Percentiles rank a stretch among this genome's conserved stretches.
phyloP scores from a whole-genome alignment of 2,329 filamentous ascomycete species.

The Byssochlamys sp. region DNA sequence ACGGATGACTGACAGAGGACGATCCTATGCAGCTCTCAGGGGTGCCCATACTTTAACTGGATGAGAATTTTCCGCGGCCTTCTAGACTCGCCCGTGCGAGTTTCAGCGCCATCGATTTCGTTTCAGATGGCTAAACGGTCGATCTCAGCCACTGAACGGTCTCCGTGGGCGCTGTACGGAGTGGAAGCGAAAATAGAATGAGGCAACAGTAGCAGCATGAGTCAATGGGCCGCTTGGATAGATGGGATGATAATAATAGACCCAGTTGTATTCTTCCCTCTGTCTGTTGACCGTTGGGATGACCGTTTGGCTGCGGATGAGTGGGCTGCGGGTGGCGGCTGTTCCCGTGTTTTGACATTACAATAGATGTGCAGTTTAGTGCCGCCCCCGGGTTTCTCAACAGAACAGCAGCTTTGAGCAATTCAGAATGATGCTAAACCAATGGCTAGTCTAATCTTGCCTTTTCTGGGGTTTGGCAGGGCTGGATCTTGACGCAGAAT shows the following conservation, averaged over 20 bases:
- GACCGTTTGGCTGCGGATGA: neutral
- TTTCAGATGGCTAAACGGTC: neutral
- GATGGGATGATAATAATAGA: no score
- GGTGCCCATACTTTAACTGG: neutral
- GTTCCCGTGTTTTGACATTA: neutral
- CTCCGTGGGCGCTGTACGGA: no score
- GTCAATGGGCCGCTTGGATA: no score
- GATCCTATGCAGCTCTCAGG: neutral
- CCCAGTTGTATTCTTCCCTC: neutral
- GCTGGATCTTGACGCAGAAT: neutral
- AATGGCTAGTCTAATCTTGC: neutral
- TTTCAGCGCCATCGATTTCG: neutral
- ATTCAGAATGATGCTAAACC: neutral
- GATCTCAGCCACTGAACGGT: neutral
- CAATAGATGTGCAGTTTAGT: neutral
- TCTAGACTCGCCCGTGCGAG: neutral
- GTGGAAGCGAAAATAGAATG: no score
- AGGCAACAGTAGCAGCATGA: no score
- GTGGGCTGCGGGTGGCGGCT: neutral
- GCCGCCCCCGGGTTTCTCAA: neutral
- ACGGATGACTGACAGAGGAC: neutral
- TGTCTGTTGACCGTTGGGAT: neutral
- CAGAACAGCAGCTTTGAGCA: neutral
- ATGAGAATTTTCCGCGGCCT: neutral
- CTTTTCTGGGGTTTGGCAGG: neutral